These are phyloP conservation scores for Auriscalpium vulgare DNA, from an alignment of 768 basidiomycete genomes.

Conservation along the genomic window DNA sequence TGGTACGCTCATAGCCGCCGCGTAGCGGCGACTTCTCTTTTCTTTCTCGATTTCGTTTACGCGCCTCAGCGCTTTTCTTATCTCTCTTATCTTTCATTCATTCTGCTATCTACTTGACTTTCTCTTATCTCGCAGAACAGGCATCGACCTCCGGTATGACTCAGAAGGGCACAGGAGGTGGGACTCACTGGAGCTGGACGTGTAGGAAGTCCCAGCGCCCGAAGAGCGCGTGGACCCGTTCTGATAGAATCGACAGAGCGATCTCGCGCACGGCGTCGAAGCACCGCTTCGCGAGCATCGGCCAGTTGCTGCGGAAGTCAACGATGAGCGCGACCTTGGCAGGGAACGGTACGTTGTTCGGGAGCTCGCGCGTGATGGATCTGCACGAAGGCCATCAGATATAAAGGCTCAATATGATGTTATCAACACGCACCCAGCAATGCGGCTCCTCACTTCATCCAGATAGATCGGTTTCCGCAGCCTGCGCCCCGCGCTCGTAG, in stretches of 20 bases:
- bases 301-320: not conserved
- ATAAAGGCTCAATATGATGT: not conserved
- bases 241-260: not conserved
- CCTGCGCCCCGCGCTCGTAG: not conserved
- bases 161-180: not conserved
- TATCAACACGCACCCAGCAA: not conserved
- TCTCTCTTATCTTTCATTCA: no score
- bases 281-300: not conserved
- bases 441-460: not conserved
- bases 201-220: not conserved
- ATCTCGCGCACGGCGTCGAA: not conserved
- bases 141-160: not conserved
- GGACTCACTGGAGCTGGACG: not conserved
- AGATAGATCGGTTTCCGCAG: not conserved
- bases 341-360: not conserved
- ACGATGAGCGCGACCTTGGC: not conserved
- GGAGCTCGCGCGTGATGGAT: not conserved
- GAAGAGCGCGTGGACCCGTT: not conserved
- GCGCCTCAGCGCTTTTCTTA: no score
- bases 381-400: not conserved
- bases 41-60: no score
- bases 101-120: no score
- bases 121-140: no score
- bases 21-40: no score
- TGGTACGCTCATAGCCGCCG: no score